A percentile compares a stretch with the other conserved stretches of the same genome.
These are phyloP conservation scores for Periconia sp. DNA, from an alignment of 2,329 filamentous ascomycete genomes.

Conservation along the genomic window DNA sequence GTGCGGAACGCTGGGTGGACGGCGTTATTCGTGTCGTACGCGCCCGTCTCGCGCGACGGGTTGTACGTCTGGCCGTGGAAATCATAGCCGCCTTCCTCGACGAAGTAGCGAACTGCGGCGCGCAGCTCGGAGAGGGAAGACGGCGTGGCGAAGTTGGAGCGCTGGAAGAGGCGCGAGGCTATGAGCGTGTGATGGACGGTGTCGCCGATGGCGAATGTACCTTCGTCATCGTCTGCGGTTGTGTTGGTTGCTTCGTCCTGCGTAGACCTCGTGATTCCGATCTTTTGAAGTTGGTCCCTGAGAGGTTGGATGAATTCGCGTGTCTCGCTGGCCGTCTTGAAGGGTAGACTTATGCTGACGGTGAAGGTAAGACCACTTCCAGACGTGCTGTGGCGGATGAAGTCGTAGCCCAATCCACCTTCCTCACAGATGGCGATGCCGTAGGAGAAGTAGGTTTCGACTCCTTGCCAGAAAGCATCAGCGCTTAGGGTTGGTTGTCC, in stretches of 20 bases:
- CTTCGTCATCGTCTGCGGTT: too few relatives aligned
- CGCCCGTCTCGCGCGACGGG: slow-evolving; percentile 9
- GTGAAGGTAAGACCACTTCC: slow-evolving; percentile 21
- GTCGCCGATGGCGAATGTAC: slow-evolving; percentile 17
- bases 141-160: slow-evolving; percentile 12
- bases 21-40: slow-evolving; percentile 19
- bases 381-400: slow-evolving; percentile 20
- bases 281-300: slow-evolving; percentile 15
- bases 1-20: slow-evolving; percentile 25
- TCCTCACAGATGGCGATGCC: slow-evolving; percentile 19
- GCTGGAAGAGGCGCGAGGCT: slow-evolving; percentile 27
- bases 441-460: slow-evolving; percentile 22
- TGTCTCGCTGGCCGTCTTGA: slow-evolving; percentile 11
- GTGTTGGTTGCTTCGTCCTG: not conserved
- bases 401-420: slow-evolving; percentile 29
- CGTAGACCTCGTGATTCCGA: slow-evolving; percentile 19
- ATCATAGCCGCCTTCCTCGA: slow-evolving; percentile 23
- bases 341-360: slow-evolving; percentile 20
- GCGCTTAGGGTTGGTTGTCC: slow-evolving; percentile 9
- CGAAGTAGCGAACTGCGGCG: slow-evolving; percentile 19
- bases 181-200: slow-evolving; percentile 23
- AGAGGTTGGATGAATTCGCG: slow-evolving; percentile 21
- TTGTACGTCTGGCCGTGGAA: slow-evolving; percentile 30
- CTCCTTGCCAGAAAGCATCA: slow-evolving; percentile 29
- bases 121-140: slow-evolving; percentile 7